A percentile compares a stretch with the other conserved stretches of the same genome.
Conservation (phyloP, 441 rosid species). For the Bocquillonia castaneifolia region DNA sequence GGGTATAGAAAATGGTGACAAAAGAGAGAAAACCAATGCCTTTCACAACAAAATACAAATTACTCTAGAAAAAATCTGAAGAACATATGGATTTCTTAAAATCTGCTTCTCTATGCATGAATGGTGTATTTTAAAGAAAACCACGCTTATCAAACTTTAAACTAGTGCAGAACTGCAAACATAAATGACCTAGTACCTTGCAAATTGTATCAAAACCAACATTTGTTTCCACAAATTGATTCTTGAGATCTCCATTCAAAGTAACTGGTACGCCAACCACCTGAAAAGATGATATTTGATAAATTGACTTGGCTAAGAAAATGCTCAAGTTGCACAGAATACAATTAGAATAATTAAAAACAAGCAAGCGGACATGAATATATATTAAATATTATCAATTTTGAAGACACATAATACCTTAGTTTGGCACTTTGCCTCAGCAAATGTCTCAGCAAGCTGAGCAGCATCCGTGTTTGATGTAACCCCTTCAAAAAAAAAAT, state of each 20-base stretch:
- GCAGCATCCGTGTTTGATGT: conserved; percentile 99
- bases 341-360: not conserved
- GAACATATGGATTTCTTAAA: not conserved
- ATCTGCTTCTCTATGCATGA: not conserved
- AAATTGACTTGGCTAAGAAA: not conserved
- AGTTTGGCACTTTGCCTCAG: conserved; percentile 80
- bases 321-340: not conserved
- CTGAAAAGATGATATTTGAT: conserved; percentile 32
- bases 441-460: conserved; percentile 96
- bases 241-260: conserved; percentile 92
- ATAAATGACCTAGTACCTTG: conserved; percentile 48
- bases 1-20: not conserved
- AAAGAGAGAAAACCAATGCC: not conserved
- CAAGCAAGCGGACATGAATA: not conserved
- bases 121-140: not conserved
- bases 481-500: conserved; percentile 59
- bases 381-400: no score
- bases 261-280: conserved; percentile 99
- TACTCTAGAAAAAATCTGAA: not conserved
- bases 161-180: not conserved
- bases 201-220: conserved; percentile 98
- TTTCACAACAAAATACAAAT: not conserved
- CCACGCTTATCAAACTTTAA: not conserved
- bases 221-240: conserved; percentile 92
- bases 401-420: conserved; percentile 49